Evolutionary conservation across 768 basidiomycete species (phyloP), one percentile per base, ranked within the genome.

Genomic region (Pulveroboletus ravenelii): DNA sequence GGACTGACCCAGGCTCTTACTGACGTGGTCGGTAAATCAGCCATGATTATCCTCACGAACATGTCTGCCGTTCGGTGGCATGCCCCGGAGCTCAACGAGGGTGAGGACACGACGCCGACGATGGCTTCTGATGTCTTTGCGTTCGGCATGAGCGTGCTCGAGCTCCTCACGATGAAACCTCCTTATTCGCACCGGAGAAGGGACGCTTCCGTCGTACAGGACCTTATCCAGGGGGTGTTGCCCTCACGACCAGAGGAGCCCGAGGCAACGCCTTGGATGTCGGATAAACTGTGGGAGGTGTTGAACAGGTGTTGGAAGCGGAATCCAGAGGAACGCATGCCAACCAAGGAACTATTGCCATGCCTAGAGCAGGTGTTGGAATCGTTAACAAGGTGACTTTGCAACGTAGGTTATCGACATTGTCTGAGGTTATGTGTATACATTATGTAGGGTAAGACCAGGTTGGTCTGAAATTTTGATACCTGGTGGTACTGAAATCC

Each of bases 1-100:
- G 81, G 82, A 38, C 77, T 84, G 68, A 78, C 82, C 15, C 81
- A 79, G 58, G 69, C 82, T 27, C 74, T 84, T 34, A 77, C 78
- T 51, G 80, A 82, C 38, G 73, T 83, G 27, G 77, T 79, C 1
- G 79, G 79, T 49, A 75, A 64, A 50, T 60, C 69, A 25, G 72
- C 72, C 31, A 74, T 77, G 25, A 60, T 68, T n/a, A 76, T 74
- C 4, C 64, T 83, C 45, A 78, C 79, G 1, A 58, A 43, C 30
- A 72, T 72, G 5, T 72, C 74, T 10, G 75, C 75, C 48, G 72
- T 78, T 32, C 75, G 83, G 9, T 85, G 82, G 81, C 70, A 80
- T 29, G 80, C 83, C 8, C 84, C 83, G 1, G 82, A 84, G 58
- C 66, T 83, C 44, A 77, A 77, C 44, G 67, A 74, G 15, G 74